Evolutionary conservation across 495 filamentous ascomycete genomes (phyloP), one percentile per base, ranked within the genome.

Genomic region (Durotheca rogersii): DNA sequence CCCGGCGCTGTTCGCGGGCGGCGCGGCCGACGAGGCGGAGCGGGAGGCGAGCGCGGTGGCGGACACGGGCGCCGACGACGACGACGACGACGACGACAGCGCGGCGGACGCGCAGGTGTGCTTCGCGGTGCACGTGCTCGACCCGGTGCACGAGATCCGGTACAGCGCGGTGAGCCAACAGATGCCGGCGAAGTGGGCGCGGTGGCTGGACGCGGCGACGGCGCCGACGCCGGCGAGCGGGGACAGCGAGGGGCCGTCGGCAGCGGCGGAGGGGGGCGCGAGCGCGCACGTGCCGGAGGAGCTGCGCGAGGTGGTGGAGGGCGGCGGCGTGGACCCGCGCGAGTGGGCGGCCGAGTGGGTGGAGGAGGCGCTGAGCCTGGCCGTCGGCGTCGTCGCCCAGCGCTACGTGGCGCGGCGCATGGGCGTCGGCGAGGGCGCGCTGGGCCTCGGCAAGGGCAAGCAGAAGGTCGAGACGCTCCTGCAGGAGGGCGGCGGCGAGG

Each of bases 341-440:
- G 93, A 97, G 68, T 98, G 93, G 93, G 87, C 95, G 27, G 84
- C 91, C 0, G 94, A 97, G 67, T 98, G 93, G 93, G 79, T 98
- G 4, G 90, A 97, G 71, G 94, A 97, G 67, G 72, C 84, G 0
- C 77, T 98, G n/a, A 81, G 76, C 31, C 68, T 96, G 42, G 81
- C 83, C 3, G 79, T 90, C 1, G 94, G 93, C 4, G 69, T 95
- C 14, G 83, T 97, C 7, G 93, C 93, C n/a, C 93, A 98, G 76
- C 75, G 89, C 53, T 98, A 98, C 67, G 94, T 98, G 4, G 93
- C 93, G 4, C 79, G 88, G 41, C 73, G 93, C 38, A 98, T 98
- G 93, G 89, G 93, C 12, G 90, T 98, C 4, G 93, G 93, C 36
- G 88, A 94, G 68, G 81, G 85, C 5, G 84, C 83, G 5, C 81